These are phyloP conservation scores for Entomortierella lignicola DNA, from an alignment of 192 early-diverging fungal genomes.

Conservation along the genomic window DNA sequence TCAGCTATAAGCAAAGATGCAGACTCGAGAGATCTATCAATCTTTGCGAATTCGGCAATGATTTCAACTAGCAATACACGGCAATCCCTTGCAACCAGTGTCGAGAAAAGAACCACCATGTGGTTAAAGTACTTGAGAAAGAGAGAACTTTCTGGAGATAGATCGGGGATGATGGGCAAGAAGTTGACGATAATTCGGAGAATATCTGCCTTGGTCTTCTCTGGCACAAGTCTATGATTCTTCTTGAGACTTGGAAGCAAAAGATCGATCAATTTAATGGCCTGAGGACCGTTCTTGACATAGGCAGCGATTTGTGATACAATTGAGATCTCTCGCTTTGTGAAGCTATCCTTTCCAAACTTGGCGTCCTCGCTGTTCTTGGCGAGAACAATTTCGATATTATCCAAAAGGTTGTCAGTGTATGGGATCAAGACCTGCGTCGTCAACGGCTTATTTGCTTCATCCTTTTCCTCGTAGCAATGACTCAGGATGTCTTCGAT, in stretches of 20 bases:
- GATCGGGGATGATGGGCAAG: conserved; percentile 77
- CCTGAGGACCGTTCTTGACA: conserved; percentile 73
- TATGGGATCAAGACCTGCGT: conserved; percentile 63
- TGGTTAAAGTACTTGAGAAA: conserved; percentile 72
- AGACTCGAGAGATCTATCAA: conserved; percentile 63
- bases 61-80: conserved; percentile 72
- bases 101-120: conserved; percentile 79
- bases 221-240: conserved; percentile 74
- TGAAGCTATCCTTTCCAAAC: conserved; percentile 66
- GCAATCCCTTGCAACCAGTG: conserved; percentile 69
- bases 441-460: conserved; percentile 52
- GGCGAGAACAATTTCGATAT: conserved; percentile 65
- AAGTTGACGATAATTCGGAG: conserved; percentile 83
- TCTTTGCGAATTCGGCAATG: conserved; percentile 71
- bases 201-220: conserved; percentile 87
- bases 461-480: conserved; percentile 63
- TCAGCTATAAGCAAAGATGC: conserved; percentile 73
- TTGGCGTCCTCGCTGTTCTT: conserved; percentile 57
- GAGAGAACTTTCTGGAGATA: conserved; percentile 43
- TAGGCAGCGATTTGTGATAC: conserved; percentile 81
- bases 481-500: conserved; percentile 74
- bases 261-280: conserved; percentile 79
- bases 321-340: conserved; percentile 81
- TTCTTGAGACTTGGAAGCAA: conserved; percentile 86
- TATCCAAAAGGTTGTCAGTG: conserved; percentile 66